A percentile compares a stretch with the other conserved stretches of the same genome.
These are phyloP conservation scores for Cladophialophora chaetospira DNA, from an alignment of 2,329 filamentous ascomycete genomes.

Conservation along the genomic window DNA sequence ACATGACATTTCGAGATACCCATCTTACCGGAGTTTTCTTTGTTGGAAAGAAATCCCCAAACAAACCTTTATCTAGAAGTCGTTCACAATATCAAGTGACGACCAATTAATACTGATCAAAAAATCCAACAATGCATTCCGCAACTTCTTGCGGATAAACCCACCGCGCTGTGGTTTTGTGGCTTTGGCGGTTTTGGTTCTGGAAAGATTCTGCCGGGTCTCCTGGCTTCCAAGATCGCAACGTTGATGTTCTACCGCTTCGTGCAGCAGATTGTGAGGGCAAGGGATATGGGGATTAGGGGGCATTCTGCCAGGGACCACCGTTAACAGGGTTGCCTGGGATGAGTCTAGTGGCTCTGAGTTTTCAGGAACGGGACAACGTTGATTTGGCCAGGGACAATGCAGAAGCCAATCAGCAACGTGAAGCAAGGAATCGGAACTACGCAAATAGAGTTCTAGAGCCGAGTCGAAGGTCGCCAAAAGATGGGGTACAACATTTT, in stretches of 20 bases:
- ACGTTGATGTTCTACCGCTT: constrained; percentile 6
- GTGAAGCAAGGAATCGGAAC: background rate
- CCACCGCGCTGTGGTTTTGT: background rate
- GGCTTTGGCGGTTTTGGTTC: background rate
- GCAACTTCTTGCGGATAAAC: background rate
- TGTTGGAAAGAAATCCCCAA: constrained; percentile 18
- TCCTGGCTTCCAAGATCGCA: background rate
- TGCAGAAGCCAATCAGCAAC: background rate
- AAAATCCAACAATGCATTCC: constrained; percentile 2
- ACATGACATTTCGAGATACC: constrained; percentile 33
- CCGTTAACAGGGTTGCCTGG: background rate
- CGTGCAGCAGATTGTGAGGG: background rate
- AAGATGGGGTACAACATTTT: background rate
- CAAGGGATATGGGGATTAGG: background rate
- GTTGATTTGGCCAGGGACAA: constrained; percentile 3
- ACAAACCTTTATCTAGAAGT: constrained; percentile 2
- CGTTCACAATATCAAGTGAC: constrained; percentile 19
- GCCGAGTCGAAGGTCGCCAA: constrained; percentile 1
- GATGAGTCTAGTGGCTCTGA: constrained; percentile 11
- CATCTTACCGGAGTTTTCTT: constrained; percentile 22
- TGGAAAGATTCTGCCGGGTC: background rate
- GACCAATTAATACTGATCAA: constrained; percentile 24
- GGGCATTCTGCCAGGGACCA: background rate
- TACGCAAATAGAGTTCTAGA: constrained; percentile 5
- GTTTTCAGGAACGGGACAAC: constrained; percentile 17